Base-by-base conservation (phyloP, 768 basidiomycete genomes). In the Naematelia encephala region DNA sequence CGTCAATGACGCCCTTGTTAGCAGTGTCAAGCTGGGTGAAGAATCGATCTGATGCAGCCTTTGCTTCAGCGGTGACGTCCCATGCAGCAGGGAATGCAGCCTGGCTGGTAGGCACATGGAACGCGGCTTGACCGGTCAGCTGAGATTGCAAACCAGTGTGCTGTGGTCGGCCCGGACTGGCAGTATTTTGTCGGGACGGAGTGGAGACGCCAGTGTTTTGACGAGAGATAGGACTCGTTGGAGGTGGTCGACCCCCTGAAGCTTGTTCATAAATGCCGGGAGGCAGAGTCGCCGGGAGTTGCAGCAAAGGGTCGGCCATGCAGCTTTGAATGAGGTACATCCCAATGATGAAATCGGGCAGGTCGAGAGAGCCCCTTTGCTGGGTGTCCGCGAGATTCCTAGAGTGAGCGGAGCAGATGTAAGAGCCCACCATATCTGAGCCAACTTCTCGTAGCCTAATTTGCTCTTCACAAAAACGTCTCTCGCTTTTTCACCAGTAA, bases 311-410 rank as follows among this genome's bases (percentile, higher is more conserved):
- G 56, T 84, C 84, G 54, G 87, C 85, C 92, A 97, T 96, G 39
- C 84, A 80, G n/a, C 84, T 87, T 78, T 97, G 92, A 64, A 98
- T 92, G 73, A 97, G 84, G 77, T 90, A 91, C 92, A 96, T 93
- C 42, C 87, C 96, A 70, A 99, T 85, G 60, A 88, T 87, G 73
- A 99, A 99, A 78, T 99, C 96, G 46, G 87, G 82, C 14, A 85
- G 80, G 75, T 99, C 96, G 60, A 99, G 85, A 12, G 82, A 80
- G 52, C 96, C 94, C 61, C 96, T 84, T 66, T 88, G 84, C 77
- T 93, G 89, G 2, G 92, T 93, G 77, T 99, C 96, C n/a, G 93
- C 88, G 39, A 99, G 83, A 63, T 83, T 87, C 93, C 92, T 96
- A 49, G 16, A 22, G 12, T 29, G 54, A 29, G 51, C 51, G 27